Conservation (phyloP, 2,329 filamentous ascomycete genomes). For the Blumeria hordei region DNA sequence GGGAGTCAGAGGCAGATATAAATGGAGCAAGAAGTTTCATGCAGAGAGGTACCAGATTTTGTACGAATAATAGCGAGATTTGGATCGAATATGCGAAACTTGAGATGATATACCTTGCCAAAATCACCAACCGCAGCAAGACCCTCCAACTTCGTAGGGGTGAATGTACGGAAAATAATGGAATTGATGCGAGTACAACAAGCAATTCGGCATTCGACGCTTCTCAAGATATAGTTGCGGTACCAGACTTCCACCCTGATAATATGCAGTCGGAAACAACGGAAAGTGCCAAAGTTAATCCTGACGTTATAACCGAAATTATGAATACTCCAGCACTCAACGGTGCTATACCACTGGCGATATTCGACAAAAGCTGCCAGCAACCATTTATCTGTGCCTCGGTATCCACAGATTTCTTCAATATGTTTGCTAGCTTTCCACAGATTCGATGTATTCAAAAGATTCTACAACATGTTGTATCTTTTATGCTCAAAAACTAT, state of each 20-base stretch:
- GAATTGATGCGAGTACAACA: conserved; percentile 24
- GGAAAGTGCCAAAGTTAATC: conserved; percentile 19
- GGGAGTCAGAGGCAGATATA: conserved; percentile 70
- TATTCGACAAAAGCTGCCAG: conserved; percentile 69
- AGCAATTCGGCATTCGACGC: conserved; percentile 9
- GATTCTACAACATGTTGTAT: conserved; percentile 52
- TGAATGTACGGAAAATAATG: conserved; percentile 18
- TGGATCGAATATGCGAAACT: conserved; percentile 82
- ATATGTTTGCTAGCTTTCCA: conserved; percentile 49
- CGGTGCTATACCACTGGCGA: conserved; percentile 79
- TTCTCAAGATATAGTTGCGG: conserved; percentile 29
- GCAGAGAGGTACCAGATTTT: conserved; percentile 78
- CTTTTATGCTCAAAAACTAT: conserved; percentile 32
- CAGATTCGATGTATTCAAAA: conserved; percentile 36
- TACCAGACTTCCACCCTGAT: conserved; percentile 22
- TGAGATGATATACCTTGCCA: conserved; percentile 79
- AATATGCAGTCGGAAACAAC: conserved; percentile 26
- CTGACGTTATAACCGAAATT: conserved; percentile 11
- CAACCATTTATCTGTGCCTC: conserved; percentile 44
- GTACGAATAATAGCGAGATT: conserved; percentile 44
- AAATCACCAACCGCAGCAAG: conserved; percentile 49
- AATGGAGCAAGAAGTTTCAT: conserved; percentile 61
- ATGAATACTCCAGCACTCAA: conserved; percentile 54
- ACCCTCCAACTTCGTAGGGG: conserved; percentile 36
- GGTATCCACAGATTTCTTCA: conserved; percentile 55